Evolutionary conservation across 2,329 filamentous ascomycete genomes (phyloP), one percentile per base, ranked within the genome.

Genomic region (Diplodia scrobiculata): DNA sequence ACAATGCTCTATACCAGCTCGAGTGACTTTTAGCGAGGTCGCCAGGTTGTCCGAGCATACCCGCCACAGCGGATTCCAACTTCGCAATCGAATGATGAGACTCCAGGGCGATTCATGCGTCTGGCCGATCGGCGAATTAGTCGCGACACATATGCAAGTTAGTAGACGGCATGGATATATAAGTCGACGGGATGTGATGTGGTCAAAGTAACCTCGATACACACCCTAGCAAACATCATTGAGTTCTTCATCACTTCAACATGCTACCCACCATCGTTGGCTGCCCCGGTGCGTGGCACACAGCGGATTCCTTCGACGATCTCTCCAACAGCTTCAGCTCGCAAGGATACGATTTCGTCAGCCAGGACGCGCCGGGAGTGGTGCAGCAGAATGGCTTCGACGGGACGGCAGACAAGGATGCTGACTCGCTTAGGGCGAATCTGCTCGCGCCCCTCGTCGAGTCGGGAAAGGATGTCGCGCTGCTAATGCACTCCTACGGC

Each of bases 401-500:
- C 10, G 50, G 25, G 13, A 34, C 50, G 21, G 21, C 50, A 0
- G 50, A 52, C 50, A 52, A 34, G 50, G 68, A 70, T 48, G 47
- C 58, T 11, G 34, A 50, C 17, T 67, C 52, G 34, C 45, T 67
- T 1, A 65, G 68, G 1, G 25, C 58, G n/a, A 38, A 54, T 11
- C 27, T 68, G 0, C 58, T 69, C 2, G 27, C 32, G 29, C 68
- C 66, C 13, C 59, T 67, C 5, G 14, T 68, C 13, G 63, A 54
- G 7, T 65, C 58, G 0, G 68, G 66, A 1, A 67, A 68, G 14
- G 68, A 70, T 9, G 41, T 70, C 6, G 53, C 69, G 7, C 66
- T 70, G 1, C 32, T 69, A 14, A 54, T 66, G 54, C 68, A 69
- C 47, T 70, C 68, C 3, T 70, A 70, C 51, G 68, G 68, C 13